Evolutionary conservation across 2,329 filamentous ascomycete genomes (phyloP).

Genomic region (Exophiala bonariae): DNA sequence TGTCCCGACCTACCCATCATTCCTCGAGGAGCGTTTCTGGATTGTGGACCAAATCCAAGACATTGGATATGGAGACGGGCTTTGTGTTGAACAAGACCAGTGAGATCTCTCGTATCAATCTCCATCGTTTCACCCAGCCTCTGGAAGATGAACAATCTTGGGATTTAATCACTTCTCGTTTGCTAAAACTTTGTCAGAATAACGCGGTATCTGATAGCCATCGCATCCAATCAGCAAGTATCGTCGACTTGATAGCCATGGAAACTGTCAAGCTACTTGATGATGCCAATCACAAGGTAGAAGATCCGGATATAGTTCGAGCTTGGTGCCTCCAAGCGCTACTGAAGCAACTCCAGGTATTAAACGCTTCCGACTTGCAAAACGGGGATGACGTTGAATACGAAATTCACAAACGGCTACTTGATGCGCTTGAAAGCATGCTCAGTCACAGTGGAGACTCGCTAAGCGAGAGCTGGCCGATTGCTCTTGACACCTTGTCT

Average conservation of each 20-base stretch:
- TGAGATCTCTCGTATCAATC: constrained; percentile 71
- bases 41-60: constrained; percentile 39
- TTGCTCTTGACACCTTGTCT: constrained; percentile 85
- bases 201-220: constrained; percentile 38
- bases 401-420: constrained; percentile 70
- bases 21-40: constrained; percentile 42
- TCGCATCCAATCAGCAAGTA: constrained; percentile 59
- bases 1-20: constrained; percentile 35
- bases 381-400: constrained; percentile 12
- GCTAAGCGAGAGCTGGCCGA: constrained; percentile 66
- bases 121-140: constrained; percentile 70
- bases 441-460: constrained; percentile 85
- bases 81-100: constrained; percentile 71
- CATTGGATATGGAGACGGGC: constrained; percentile 44
- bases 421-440: constrained; percentile 78
- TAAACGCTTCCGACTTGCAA: constrained; percentile 2
- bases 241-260: constrained; percentile 50
- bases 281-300: constrained; percentile 31
- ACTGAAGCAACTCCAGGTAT: constrained; percentile 17
- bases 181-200: constrained; percentile 49
- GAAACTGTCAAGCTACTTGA: constrained; percentile 43
- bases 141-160: constrained; percentile 72
- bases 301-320: constrained; percentile 20
- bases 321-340: constrained; percentile 20
- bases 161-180: constrained; percentile 61